These are phyloP conservation scores for Akanthomyces muscarius DNA, from an alignment of 2,329 filamentous ascomycete species.

Conservation along the genomic window DNA sequence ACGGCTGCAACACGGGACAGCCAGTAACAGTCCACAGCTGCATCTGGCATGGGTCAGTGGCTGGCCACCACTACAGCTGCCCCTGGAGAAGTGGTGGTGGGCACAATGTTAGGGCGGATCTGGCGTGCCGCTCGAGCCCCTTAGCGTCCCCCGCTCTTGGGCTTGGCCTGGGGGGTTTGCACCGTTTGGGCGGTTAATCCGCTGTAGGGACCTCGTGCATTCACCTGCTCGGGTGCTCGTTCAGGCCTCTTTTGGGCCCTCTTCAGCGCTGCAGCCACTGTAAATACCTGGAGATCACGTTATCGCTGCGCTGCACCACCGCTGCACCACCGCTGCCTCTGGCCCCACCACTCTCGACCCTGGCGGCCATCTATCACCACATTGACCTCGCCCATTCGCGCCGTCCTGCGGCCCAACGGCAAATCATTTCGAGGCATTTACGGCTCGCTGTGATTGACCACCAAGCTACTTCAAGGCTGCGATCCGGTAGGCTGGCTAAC, in stretches of 20 bases:
- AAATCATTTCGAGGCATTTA: slow-evolving; percentile 12
- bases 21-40: not conserved
- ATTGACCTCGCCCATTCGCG: not conserved
- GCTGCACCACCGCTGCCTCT: not conserved
- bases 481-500: not conserved
- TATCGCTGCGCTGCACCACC: not conserved
- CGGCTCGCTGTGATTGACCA: not conserved
- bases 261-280: not conserved
- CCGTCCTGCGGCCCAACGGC: slow-evolving; percentile 4
- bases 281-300: slow-evolving; percentile 2
- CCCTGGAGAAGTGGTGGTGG: not conserved
- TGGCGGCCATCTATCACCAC: not conserved
- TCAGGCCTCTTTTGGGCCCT: not conserved
- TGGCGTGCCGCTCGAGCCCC: slow-evolving; percentile 14
- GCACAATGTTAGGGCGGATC: not conserved
- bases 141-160: slow-evolving; percentile 12
- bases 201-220: not conserved
- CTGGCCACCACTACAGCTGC: not conserved
- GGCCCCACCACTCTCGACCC: slow-evolving; percentile 3
- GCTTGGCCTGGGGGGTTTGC: slow-evolving; percentile 1
- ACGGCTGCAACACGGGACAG: not conserved
- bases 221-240: not conserved
- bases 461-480: not conserved
- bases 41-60: slow-evolving; percentile 5
- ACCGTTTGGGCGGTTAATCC: not conserved